phyloP scores from a whole-genome alignment of 768 basidiomycete genomes.

The Phylloporus arenicola region DNA sequence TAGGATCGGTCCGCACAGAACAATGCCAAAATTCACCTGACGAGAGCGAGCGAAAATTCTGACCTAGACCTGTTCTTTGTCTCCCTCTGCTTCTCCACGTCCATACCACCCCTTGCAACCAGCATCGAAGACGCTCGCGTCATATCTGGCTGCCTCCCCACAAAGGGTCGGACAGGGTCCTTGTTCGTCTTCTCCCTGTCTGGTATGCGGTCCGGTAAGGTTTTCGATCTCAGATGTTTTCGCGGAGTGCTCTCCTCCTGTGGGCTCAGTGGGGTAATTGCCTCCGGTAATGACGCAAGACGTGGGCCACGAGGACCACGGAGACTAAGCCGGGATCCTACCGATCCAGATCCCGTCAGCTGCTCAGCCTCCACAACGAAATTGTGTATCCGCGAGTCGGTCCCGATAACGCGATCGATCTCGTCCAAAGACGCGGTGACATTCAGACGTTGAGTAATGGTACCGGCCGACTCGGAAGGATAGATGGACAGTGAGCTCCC shows the following conservation, averaged over 20 bases:
- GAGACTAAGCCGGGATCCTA: slow-evolving; percentile 12
- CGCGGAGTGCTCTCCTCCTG: slow-evolving; percentile 22
- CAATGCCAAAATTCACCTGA: neutral
- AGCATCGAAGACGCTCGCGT: slow-evolving; percentile 15
- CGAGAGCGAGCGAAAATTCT: slow-evolving; percentile 6
- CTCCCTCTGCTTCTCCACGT: neutral
- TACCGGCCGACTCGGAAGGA: slow-evolving; percentile 22
- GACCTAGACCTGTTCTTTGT: slow-evolving; percentile 18
- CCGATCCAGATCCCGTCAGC: slow-evolving; percentile 11
- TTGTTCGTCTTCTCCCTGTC: slow-evolving; percentile 32
- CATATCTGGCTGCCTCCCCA: slow-evolving; percentile 19
- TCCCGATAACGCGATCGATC: slow-evolving; percentile 23
- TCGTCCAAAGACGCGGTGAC: slow-evolving; percentile 22
- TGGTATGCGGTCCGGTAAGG: slow-evolving; percentile 41
- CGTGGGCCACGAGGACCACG: slow-evolving; percentile 21
- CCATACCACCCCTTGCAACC: slow-evolving; percentile 7
- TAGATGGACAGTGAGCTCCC: slow-evolving; percentile 24
- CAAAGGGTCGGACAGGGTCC: slow-evolving; percentile 20
- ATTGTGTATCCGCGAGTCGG: slow-evolving; percentile 17
- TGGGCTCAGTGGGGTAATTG: slow-evolving; percentile 2
- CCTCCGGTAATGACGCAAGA: slow-evolving; percentile 15
- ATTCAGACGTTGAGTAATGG: slow-evolving; percentile 17
- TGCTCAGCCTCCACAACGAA: slow-evolving; percentile 23
- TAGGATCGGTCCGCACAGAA: neutral
- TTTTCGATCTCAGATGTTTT: slow-evolving; percentile 18